phyloP scores from a whole-genome alignment of 768 basidiomycete genomes.

The Brasilioporus rufonigricans region DNA sequence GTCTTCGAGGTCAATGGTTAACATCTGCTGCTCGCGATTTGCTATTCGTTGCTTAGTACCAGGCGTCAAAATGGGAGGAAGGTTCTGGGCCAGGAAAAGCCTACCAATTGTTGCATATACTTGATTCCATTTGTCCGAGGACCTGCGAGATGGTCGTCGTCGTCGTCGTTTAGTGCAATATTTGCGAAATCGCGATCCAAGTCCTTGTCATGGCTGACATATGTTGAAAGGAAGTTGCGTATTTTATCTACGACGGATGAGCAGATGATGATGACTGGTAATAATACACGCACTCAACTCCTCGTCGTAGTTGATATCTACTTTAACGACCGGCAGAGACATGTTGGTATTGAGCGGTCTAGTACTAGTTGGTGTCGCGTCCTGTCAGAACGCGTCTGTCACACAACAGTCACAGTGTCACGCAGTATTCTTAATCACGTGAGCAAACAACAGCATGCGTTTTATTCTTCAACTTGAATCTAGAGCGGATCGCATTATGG shows the following conservation, averaged over 20 bases:
- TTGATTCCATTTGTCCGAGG: conserved; percentile 50
- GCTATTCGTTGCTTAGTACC: conserved; percentile 78
- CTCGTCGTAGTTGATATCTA: conserved; percentile 62
- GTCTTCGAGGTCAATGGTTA: conserved; percentile 89
- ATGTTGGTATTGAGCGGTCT: conserved; percentile 42
- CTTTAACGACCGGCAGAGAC: conserved; percentile 62
- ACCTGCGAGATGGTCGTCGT: conserved; percentile 36
- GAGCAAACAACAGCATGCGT: background rate
- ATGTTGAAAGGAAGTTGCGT: conserved; percentile 66
- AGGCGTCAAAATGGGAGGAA: conserved; percentile 21
- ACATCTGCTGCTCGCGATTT: conserved; percentile 88
- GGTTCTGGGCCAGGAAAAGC: conserved; percentile 29
- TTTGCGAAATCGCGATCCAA: conserved; percentile 64
- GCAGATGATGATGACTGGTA: background rate
- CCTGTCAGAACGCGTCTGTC: conserved; percentile 27
- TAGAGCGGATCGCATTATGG: too few species aligned
- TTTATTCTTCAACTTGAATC: background rate
- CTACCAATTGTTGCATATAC: conserved; percentile 82
- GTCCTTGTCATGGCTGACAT: conserved; percentile 63
- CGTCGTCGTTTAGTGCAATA: conserved; percentile 61
- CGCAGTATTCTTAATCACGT: conserved; percentile 11
- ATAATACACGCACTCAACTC: conserved; percentile 56
- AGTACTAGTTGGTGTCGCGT: conserved; percentile 20
- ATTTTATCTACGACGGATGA: conserved; percentile 54
- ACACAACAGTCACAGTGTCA: conserved; percentile 21